Conservation (phyloP, 768 basidiomycete genomes). For the Leccinum pellstonianum region DNA sequence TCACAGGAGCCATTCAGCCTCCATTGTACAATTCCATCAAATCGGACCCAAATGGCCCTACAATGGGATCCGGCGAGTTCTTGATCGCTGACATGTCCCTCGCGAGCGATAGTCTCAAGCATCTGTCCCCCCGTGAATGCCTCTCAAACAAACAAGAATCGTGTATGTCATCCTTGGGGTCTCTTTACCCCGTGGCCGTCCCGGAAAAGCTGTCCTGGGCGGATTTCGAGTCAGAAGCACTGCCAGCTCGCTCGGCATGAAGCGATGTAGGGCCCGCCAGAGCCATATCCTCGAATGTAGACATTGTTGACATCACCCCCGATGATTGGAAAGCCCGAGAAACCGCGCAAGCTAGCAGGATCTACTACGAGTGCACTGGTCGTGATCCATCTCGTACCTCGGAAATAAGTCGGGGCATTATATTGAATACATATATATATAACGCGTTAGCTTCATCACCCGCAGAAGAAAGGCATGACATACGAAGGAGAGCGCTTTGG, state of each 20-base stretch:
- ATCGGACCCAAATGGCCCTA: constrained; percentile 28
- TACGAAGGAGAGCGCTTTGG: background rate
- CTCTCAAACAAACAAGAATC: constrained; percentile 19
- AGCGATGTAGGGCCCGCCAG: background rate
- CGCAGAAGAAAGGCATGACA: background rate
- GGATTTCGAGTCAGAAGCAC: constrained; percentile 20
- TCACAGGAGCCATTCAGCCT: constrained; percentile 28
- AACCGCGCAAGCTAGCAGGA: background rate
- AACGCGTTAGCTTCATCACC: background rate
- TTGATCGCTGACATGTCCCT: constrained; percentile 21
- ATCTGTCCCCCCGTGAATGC: constrained; percentile 20
- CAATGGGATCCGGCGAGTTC: constrained; percentile 29
- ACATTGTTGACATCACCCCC: background rate
- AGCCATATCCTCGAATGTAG: background rate
- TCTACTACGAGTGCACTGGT: background rate
- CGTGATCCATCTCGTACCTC: background rate
- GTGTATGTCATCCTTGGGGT: constrained; percentile 10
- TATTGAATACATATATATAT: background rate
- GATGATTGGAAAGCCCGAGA: background rate
- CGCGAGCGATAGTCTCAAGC: constrained; percentile 14
- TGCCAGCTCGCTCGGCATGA: background rate
- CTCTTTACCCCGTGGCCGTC: constrained; percentile 20
- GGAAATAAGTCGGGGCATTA: background rate
- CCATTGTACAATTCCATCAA: constrained; percentile 34
- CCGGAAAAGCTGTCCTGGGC: constrained; percentile 21